These are phyloP conservation scores for Yarrowia galli DNA, from an alignment of 1,139 yeast genomes.

Conservation along the genomic window DNA sequence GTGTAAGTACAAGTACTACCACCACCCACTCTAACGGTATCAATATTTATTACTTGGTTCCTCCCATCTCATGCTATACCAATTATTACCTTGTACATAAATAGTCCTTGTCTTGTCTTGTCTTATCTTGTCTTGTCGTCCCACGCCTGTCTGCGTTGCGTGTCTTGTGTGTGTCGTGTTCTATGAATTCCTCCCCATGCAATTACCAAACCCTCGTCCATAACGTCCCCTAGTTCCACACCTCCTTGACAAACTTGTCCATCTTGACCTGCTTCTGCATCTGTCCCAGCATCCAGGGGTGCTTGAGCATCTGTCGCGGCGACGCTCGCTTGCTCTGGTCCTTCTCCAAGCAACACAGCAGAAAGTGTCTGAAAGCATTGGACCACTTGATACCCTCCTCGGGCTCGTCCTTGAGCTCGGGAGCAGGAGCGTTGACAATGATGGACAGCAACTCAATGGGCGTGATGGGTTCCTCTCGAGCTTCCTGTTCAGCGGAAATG, in stretches of 20 bases:
- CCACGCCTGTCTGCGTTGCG: neutral
- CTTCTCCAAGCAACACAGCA: constrained; percentile 80
- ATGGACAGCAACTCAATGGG: constrained; percentile 87
- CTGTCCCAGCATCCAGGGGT: constrained; percentile 90
- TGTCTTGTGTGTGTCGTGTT: no score
- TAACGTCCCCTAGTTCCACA: constrained; percentile 62
- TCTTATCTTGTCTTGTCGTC: constrained; percentile 18
- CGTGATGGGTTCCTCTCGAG: constrained; percentile 59
- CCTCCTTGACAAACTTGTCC: constrained; percentile 82
- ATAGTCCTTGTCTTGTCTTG: constrained; percentile 27
- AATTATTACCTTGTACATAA: constrained; percentile 21
- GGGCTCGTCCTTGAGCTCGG: constrained; percentile 78
- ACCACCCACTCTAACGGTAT: neutral
- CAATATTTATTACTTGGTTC: constrained; percentile 18
- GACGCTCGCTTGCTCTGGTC: constrained; percentile 83
- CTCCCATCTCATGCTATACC: constrained; percentile 16
- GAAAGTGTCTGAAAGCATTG: constrained; percentile 79
- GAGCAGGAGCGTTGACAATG: constrained; percentile 79
- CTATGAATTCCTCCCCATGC: constrained; percentile 27
- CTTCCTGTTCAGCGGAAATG: constrained; percentile 52
- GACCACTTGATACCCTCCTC: constrained; percentile 82
- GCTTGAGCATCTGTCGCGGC: constrained; percentile 89
- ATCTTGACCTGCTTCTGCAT: constrained; percentile 73
- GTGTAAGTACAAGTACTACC: no score
- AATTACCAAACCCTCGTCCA: constrained; percentile 19